phyloP scores from a whole-genome alignment of 2,329 filamentous ascomycete genomes.

The Fusarium globosum region DNA sequence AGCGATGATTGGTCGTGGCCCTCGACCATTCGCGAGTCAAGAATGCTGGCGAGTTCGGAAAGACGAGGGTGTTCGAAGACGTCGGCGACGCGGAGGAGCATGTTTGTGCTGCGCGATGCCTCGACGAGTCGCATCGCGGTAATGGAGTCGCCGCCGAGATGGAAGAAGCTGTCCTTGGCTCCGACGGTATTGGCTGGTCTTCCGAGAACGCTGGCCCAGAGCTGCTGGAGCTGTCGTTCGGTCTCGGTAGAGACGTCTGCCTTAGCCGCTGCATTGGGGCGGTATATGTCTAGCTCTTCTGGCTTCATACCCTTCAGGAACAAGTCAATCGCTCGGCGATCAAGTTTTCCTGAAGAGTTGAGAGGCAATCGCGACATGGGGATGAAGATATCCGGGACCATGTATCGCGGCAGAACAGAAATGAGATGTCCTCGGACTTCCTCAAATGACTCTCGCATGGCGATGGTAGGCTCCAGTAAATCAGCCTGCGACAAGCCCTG shows the following conservation, averaged over 20 bases:
- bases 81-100: not conserved
- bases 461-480: not conserved
- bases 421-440: not conserved
- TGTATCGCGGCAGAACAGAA: not conserved
- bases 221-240: not conserved
- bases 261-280: not conserved
- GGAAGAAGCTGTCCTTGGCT: not conserved
- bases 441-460: not conserved
- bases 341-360: not conserved
- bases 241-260: not conserved
- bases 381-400: not conserved
- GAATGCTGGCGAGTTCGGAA: not conserved
- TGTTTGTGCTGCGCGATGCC: not conserved
- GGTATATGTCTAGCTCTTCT: not conserved
- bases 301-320: not conserved
- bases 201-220: not conserved
- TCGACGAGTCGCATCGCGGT: conserved; percentile 1
- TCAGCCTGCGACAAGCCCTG: not conserved
- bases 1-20: not conserved
- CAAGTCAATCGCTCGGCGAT: not conserved
- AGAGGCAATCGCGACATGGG: not conserved
- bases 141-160: conserved; percentile 2
- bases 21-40: not conserved
- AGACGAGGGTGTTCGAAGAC: not conserved
- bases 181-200: not conserved